Base-by-base conservation (phyloP, 768 basidiomycete species). In the Cystobasidiopsis lactophilus region DNA sequence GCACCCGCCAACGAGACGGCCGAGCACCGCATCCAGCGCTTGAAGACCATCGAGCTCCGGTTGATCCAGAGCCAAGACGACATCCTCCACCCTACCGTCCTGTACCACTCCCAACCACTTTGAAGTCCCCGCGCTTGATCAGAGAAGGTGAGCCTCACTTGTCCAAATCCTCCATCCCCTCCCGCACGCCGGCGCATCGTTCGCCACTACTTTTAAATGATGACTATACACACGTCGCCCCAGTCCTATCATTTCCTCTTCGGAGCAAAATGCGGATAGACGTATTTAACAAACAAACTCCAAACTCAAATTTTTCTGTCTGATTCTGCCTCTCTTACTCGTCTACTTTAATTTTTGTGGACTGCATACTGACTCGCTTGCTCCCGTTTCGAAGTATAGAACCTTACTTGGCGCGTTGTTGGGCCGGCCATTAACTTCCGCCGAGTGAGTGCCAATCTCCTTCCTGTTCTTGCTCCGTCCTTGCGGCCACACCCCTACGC, bases 21-120 rank as follows among this genome's bases (percentile, higher is more conserved):
- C 51, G 71, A 78, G 59, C 71, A 86, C 54, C 74, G 71, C 59
- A 73, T 74, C 2, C 72, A 72, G 55, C 72, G 88, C 50, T 85
- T 91, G 82, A 74, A 79, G 37, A 79, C 78, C 24, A 71, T 89
- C 52, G 91, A 98, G 66, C 68, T 98, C 52, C 74, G 80, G 52
- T 71, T 96, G 23, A 70, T 98, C 1, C 81, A 83, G 60, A 59
- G 59, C 43, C 59, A 58, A 47, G 46, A 53, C 37, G 62, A 60
- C 37, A 57, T 63, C 46, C 50, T 54, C 33, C 37, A 59, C 4
- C 62, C 62, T 0, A 29, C 41, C 5, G 40, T 63, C 18, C 13
- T 33, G 5, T 56, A 62, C 39, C 45, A 31, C 10, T 61, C 62
- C 3, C 54, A 54, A n/a, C 43, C 40, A 24, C 50, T 63, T 26